These are phyloP conservation scores for Talaromyces sp. DNA, from an alignment of 2,329 filamentous ascomycete species.

Conservation along the genomic window DNA sequence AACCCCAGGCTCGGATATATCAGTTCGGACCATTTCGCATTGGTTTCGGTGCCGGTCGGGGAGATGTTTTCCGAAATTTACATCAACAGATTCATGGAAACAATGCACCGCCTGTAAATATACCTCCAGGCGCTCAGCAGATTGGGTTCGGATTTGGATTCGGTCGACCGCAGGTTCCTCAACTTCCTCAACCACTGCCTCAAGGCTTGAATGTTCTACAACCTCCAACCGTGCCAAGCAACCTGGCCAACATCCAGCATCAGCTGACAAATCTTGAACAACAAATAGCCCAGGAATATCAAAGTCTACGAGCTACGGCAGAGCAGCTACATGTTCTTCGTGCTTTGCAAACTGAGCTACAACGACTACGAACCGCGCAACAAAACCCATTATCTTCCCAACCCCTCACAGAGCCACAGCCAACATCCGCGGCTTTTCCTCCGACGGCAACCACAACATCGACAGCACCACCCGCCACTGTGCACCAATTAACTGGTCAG, in stretches of 20 bases:
- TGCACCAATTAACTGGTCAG: constrained; percentile 26
- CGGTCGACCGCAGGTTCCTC: constrained; percentile 29
- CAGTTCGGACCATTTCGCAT: constrained; percentile 72
- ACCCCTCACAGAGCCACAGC: constrained; percentile 11
- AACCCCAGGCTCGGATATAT: constrained; percentile 58
- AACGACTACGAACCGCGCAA: constrained; percentile 58
- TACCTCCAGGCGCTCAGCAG: constrained; percentile 33
- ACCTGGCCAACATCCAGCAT: constrained; percentile 45
- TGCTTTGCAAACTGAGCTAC: constrained; percentile 63
- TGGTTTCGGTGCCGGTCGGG: constrained; percentile 62
- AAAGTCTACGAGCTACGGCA: constrained; percentile 59
- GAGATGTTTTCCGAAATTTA: constrained; percentile 62
- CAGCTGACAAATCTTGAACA: constrained; percentile 66
- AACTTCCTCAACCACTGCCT: constrained; percentile 16
- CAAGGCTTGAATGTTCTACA: constrained; percentile 11
- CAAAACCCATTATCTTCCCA: constrained; percentile 19
- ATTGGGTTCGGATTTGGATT: constrained; percentile 37
- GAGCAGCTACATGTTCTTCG: constrained; percentile 68
- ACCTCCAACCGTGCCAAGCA: constrained; percentile 22
- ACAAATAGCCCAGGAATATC: constrained; percentile 65
- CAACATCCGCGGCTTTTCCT: constrained; percentile 15
- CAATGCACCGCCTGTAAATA: constrained; percentile 31
- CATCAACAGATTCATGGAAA: constrained; percentile 60
- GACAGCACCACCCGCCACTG: constrained; percentile 22
- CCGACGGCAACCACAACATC: constrained; percentile 23